Percentiles rank a stretch among this genome's conserved stretches.
Evolutionary conservation across 2,329 filamentous ascomycete species (phyloP).

Genomic region (Dothideomycetidae sp.): DNA sequence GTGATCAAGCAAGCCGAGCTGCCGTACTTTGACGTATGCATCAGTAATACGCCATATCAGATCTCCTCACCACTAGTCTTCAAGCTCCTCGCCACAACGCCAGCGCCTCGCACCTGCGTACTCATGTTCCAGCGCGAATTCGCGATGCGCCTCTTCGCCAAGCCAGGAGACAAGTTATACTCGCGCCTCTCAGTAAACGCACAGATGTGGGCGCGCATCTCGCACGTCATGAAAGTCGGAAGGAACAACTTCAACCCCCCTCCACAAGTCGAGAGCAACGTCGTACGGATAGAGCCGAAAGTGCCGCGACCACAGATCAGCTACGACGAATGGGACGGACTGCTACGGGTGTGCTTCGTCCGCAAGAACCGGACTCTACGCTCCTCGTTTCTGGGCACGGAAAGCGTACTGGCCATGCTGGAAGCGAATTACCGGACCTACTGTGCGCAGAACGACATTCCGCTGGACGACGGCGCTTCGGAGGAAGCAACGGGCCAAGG

Average conservation of each 20-base stretch:
- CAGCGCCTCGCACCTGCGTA: conserved; percentile 68
- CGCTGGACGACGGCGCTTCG: conserved; percentile 52
- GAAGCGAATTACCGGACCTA: conserved; percentile 82
- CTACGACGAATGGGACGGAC: conserved; percentile 90
- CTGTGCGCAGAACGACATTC: conserved; percentile 73
- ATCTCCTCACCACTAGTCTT: conserved; percentile 89
- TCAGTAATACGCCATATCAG: conserved; percentile 61
- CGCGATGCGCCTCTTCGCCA: conserved; percentile 75
- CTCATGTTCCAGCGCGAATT: conserved; percentile 98
- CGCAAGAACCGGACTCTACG: conserved; percentile 84
- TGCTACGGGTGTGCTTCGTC: conserved; percentile 68
- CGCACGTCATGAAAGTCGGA: conserved; percentile 77
- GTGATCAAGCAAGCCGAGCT: conserved; percentile 73
- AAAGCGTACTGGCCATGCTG: conserved; percentile 66
- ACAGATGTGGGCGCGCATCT: conserved; percentile 73
- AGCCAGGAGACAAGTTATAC: conserved; percentile 78
- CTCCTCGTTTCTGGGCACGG: conserved; percentile 65
- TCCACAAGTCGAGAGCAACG: conserved; percentile 79
- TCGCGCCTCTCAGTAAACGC: conserved; percentile 82
- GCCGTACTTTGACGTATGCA: conserved; percentile 69
- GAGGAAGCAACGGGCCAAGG: conserved; percentile 23
- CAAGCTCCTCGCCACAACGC: conserved; percentile 68
- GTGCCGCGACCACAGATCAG: conserved; percentile 71
- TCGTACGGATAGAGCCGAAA: conserved; percentile 82
- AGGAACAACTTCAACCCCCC: conserved; percentile 95